phyloP scores from a whole-genome alignment of 2,329 filamentous ascomycete species.

The Trichoderma brevicompactum region DNA sequence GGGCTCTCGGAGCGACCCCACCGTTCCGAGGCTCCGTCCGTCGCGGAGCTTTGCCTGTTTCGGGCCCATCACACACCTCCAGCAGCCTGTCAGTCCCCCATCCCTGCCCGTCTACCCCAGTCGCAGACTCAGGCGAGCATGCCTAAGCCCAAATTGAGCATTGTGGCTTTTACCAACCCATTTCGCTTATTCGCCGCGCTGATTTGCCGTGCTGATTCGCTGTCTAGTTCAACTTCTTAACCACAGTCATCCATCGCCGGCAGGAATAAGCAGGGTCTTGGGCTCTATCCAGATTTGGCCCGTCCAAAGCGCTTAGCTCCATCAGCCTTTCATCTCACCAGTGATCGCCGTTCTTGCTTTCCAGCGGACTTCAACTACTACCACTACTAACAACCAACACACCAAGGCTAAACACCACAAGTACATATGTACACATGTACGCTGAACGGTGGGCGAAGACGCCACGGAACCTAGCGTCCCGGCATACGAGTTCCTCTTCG shows the following conservation, averaged over 20 bases:
- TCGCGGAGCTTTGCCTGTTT: slow-evolving; percentile 29
- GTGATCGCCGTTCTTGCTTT: neutral
- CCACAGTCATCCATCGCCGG: neutral
- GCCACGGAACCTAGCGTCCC: slow-evolving; percentile 6
- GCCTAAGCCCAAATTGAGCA: slow-evolving; percentile 9
- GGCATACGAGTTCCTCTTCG: slow-evolving; percentile 11
- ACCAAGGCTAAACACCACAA: no score
- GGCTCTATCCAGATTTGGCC: neutral
- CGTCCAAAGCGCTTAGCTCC: slow-evolving; percentile 4
- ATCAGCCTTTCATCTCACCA: neutral
- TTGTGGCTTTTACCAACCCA: slow-evolving; percentile 27
- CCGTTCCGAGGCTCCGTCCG: slow-evolving; percentile 29
- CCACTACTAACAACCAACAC: neutral
- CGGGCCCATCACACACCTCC: slow-evolving; percentile 21
- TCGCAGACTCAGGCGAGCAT: slow-evolving; percentile 5
- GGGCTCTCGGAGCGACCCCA: slow-evolving; percentile 26
- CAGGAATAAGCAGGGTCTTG: slow-evolving; percentile 7
- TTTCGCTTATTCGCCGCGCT: slow-evolving; percentile 28
- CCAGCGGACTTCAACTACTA: neutral
- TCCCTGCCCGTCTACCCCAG: slow-evolving; percentile 10
- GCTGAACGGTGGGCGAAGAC: slow-evolving; percentile 9
- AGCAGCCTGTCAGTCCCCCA: slow-evolving; percentile 19
- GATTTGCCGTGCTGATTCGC: slow-evolving; percentile 25
- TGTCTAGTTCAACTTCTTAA: neutral
- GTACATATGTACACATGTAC: neutral